Percentiles rank a stretch among this genome's conserved stretches.
Evolutionary conservation across 257 asterid genomes (phyloP).

Genomic region (Solanum chaucha): DNA sequence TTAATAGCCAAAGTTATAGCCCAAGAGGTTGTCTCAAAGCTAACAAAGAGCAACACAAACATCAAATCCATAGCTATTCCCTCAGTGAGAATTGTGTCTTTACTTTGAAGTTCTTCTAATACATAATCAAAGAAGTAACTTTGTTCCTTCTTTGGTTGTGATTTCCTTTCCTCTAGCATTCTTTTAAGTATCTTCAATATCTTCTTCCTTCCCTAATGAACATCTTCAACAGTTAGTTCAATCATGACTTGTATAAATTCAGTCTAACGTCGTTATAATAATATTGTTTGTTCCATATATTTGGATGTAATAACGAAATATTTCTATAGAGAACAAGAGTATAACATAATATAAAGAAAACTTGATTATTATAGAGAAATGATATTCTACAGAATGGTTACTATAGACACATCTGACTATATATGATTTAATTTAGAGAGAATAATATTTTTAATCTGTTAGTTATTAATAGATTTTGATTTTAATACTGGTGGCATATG

Average conservation of each 20-base stretch:
- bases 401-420: background rate
- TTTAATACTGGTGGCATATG: background rate
- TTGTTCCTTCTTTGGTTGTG: slow-evolving; percentile 36
- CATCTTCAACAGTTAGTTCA: background rate
- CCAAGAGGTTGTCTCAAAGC: slow-evolving; percentile 79
- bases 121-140: slow-evolving; percentile 86
- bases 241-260: background rate
- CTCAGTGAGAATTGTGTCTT: slow-evolving; percentile 64
- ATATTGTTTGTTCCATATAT: no score
- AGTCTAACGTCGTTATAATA: background rate
- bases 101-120: slow-evolving; percentile 48
- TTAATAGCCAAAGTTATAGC: slow-evolving; percentile 66
- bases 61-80: slow-evolving; percentile 79
- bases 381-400: background rate
- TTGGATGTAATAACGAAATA: no score
- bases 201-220: slow-evolving; percentile 59
- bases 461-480: no score
- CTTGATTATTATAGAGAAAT: background rate
- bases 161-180: slow-evolving; percentile 65
- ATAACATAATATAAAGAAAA: background rate
- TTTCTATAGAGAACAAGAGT: background rate
- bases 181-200: slow-evolving; percentile 67
- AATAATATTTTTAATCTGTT: background rate
- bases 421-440: background rate
- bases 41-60: slow-evolving; percentile 88